phyloP scores from a whole-genome alignment of 2,329 filamentous ascomycete genomes.

The Colletotrichum sp. region DNA sequence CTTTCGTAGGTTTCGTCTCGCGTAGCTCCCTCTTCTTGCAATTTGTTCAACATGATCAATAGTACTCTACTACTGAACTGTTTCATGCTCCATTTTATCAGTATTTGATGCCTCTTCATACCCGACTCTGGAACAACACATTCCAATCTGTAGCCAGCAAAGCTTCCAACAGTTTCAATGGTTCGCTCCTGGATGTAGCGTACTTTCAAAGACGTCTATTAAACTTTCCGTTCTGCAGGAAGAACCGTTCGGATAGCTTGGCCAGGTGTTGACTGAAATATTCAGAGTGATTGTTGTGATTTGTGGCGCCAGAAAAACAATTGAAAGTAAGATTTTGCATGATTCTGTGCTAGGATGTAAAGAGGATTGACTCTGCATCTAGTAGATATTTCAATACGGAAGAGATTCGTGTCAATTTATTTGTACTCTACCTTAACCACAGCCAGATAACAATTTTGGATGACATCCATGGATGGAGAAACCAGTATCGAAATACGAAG shows the following conservation, averaged over 20 bases:
- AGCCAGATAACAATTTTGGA: fast-evolving
- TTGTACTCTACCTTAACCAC: neutral
- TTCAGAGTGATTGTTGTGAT: neutral
- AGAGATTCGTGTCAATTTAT: neutral
- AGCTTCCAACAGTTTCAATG: no score
- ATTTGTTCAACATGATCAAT: neutral
- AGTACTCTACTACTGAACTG: no score
- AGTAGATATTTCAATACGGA: neutral
- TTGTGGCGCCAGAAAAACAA: neutral
- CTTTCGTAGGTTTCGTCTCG: neutral
- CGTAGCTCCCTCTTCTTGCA: neutral
- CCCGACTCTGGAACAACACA: no score
- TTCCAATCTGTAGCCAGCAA: no score
- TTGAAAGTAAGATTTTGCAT: neutral
- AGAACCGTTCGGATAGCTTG: no score
- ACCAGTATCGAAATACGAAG: neutral
- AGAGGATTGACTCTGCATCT: neutral
- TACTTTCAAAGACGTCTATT: neutral
- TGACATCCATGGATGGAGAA: neutral
- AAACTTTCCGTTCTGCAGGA: no score
- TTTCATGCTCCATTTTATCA: neutral
- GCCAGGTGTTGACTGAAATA: neutral
- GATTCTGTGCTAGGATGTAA: neutral
- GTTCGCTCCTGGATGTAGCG: no score
- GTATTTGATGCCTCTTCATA: no score